Evolutionary conservation across 2,329 filamentous ascomycete genomes (phyloP).

Genomic region (Thielaviopsis populi): DNA sequence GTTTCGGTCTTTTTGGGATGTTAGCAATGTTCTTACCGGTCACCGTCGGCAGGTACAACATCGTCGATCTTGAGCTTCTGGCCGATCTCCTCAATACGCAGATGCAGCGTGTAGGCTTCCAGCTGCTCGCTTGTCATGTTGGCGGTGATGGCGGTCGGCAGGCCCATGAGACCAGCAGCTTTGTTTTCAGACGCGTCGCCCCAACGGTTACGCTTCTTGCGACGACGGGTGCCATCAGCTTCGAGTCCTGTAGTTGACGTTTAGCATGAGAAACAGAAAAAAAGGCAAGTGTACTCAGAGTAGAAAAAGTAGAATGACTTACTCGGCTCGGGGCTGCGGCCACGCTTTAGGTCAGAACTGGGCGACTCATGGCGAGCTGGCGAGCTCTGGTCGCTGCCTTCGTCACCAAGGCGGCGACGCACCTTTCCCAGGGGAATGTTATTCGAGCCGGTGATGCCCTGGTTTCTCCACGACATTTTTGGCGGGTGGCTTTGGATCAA

Average conservation of each 20-base stretch:
- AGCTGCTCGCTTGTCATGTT: conserved; percentile 98
- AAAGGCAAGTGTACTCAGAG: not conserved
- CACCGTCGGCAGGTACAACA: conserved; percentile 90
- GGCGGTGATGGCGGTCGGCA: conserved; percentile 88
- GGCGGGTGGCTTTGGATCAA: not conserved
- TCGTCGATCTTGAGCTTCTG: conserved; percentile 99
- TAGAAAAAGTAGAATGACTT: conserved; percentile 23
- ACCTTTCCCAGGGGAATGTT: conserved; percentile 88
- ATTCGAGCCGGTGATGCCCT: conserved; percentile 93
- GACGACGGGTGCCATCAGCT: conserved; percentile 64
- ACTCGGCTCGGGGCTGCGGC: conserved; percentile 79
- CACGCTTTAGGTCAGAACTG: conserved; percentile 54
- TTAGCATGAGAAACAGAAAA: conserved; percentile 20
- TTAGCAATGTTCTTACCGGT: conserved; percentile 49
- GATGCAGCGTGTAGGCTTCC: conserved; percentile 88
- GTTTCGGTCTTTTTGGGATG: not conserved
- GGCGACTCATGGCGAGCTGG: conserved; percentile 19
- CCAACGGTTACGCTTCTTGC: conserved; percentile 99
- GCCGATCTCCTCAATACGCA: conserved; percentile 97
- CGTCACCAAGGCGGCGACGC: conserved; percentile 58
- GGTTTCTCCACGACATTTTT: conserved; percentile 51
- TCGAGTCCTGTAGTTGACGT: conserved; percentile 31
- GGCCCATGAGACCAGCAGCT: conserved; percentile 90
- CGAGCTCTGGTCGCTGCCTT: conserved; percentile 20
- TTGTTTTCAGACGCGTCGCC: conserved; percentile 97